Percentiles rank a stretch among this genome's conserved stretches.
Conservation (phyloP, 164 flowering plant species). For the Akebia trifoliata region DNA sequence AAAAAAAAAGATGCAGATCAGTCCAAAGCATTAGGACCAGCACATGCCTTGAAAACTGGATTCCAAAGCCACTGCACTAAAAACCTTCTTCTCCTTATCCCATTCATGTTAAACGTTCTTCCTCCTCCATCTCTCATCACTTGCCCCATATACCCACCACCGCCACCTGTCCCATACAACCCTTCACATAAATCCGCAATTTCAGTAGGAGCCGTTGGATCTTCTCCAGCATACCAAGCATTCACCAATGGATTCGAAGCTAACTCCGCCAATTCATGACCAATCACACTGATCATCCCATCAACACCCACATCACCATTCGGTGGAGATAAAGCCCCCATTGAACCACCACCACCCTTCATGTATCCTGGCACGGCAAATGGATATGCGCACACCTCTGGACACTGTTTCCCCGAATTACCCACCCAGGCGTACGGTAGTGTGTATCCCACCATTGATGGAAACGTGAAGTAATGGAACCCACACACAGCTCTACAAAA, state of each 20-base stretch:
- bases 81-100: conserved; percentile 60
- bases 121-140: conserved; percentile 70
- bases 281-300: too few relatives aligned
- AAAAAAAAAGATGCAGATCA: conserved; percentile 16
- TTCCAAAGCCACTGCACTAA: conserved; percentile 96
- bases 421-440: conserved; percentile 98
- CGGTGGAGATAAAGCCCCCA: conserved; percentile 56
- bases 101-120: conserved; percentile 64
- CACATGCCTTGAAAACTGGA: conserved; percentile 66
- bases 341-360: conserved; percentile 51
- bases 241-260: conserved; percentile 81
- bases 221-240: conserved; percentile 98
- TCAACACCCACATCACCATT: too few relatives aligned
- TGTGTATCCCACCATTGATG: conserved; percentile 82
- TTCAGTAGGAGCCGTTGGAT: conserved; percentile 93
- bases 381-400: conserved; percentile 53
- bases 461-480: conserved; percentile 94
- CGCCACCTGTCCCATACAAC: conserved; percentile 88
- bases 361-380: conserved; percentile 67
- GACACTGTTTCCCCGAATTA: conserved; percentile 77
- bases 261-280: too few relatives aligned
- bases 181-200: conserved; percentile 94
- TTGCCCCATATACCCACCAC: conserved; percentile 90
- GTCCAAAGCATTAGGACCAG: conserved; percentile 86
- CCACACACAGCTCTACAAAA: conserved; percentile 94